These are phyloP conservation scores for Tirmania nivea DNA, from an alignment of 495 filamentous ascomycete species.

Conservation along the genomic window DNA sequence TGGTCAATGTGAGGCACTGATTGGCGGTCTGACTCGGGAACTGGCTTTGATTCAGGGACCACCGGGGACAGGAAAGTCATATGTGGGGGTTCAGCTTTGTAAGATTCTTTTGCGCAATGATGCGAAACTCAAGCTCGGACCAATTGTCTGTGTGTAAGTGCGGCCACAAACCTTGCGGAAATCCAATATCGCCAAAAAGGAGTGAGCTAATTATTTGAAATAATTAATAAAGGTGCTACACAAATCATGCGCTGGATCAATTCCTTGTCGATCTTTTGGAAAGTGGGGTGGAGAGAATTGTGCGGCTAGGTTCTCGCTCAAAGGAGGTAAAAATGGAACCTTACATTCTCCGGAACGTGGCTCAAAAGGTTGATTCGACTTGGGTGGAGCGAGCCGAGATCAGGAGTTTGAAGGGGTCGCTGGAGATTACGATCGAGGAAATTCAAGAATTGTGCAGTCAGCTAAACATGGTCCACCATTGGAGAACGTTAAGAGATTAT, in stretches of 20 bases:
- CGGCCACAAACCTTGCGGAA: no score
- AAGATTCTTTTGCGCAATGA: conserved; percentile 4
- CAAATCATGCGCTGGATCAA: conserved; percentile 60
- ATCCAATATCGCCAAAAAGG: neutral
- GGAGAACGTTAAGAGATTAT: neutral
- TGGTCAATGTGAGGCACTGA: conserved; percentile 31
- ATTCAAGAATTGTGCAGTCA: neutral
- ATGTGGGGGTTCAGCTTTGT: conserved; percentile 10
- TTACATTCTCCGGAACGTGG: conserved; percentile 27
- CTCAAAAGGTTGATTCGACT: conserved; percentile 19
- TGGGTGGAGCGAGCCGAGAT: conserved; percentile 20
- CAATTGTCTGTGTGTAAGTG: conserved; percentile 12
- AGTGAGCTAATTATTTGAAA: neutral
- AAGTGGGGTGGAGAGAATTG: conserved; percentile 31
- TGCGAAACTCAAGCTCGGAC: conserved; percentile 3
- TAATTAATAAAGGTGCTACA: conserved; percentile 23
- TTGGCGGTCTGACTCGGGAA: conserved; percentile 30
- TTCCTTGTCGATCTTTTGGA: conserved; percentile 47
- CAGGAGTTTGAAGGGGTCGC: neutral
- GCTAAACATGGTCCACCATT: neutral
- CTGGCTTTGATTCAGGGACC: conserved; percentile 57
- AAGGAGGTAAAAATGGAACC: conserved; percentile 32
- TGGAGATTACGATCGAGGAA: neutral
- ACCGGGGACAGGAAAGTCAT: conserved; percentile 51
- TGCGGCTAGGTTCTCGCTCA: conserved; percentile 44